Conservation (phyloP, 2,329 filamentous ascomycete genomes). For the Dothistroma pini region DNA sequence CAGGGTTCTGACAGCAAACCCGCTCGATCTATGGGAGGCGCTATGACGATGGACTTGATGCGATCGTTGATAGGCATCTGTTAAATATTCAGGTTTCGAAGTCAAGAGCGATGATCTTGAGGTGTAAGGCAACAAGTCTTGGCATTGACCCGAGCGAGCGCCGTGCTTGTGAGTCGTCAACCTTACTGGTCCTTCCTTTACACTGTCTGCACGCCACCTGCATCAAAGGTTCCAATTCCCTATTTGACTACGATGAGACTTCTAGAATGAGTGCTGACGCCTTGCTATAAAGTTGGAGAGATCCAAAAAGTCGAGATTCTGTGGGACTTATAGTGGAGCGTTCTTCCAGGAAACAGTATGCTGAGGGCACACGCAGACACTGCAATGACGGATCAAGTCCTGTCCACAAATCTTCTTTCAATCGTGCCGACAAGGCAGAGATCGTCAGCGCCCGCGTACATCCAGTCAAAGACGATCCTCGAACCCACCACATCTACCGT, state of each 20-base stretch:
- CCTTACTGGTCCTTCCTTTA: no score
- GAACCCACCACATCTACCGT: neutral
- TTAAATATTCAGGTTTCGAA: no score
- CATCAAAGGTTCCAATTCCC: no score
- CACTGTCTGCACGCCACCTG: neutral
- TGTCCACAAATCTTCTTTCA: neutral
- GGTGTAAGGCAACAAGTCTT: no score
- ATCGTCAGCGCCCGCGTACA: neutral
- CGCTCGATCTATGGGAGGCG: no score
- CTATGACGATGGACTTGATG: no score
- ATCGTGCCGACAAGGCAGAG: neutral
- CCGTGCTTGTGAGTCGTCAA: no score
- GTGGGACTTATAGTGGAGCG: neutral
- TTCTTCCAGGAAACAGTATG: neutral
- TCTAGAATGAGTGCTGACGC: neutral
- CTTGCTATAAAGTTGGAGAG: neutral
- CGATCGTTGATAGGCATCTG: no score
- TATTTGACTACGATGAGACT: no score
- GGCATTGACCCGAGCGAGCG: no score
- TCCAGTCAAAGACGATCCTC: neutral
- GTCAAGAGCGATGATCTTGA: no score
- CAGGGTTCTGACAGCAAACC: no score
- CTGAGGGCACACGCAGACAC: neutral
- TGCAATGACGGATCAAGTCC: neutral
- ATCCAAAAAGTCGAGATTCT: neutral